Evolutionary conservation across 768 basidiomycete genomes (phyloP), one percentile per base, ranked within the genome.

Genomic region (Trametes elegans): DNA sequence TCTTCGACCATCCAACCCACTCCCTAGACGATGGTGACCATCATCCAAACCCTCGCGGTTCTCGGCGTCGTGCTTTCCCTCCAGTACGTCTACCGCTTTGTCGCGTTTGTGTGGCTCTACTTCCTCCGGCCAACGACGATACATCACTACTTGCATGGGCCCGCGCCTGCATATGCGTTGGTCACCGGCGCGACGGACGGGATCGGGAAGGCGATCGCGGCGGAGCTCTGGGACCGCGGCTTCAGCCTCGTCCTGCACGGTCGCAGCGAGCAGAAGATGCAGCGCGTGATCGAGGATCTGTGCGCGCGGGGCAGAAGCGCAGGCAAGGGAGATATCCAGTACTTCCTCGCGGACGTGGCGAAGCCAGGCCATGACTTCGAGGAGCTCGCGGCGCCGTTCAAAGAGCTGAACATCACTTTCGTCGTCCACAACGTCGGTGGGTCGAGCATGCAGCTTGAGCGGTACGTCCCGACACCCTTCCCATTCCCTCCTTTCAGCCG

Each of bases 171-270:
- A 1, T 69, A 64, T 42, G 68, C 66, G 0, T 53, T 69, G 38
- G 52, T 69, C 42, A 69, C 68, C 0, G 66, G 66, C 2, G 66
- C 68, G 0, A 55, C 66, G 9, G 68, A 69, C 46, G 68, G 68
- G 16, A 69, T 69, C 5, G 68, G 68, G 24, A 67, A 66, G 47
- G 60, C 58, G 1, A 35, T 61, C 5, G 64, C 66, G 7, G 49
- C 49, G 7, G 63, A 69, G 57, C 60, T 69, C n/a, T 64, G 65
- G 51, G 46, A 36, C 21, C 42, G 49, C 18, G 68, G 68, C 23
- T 69, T 69, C 64, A 69, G 61, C 46, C 49, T 69, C 38, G 62
- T 69, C 53, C 43, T 69, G 11, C 68, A 69, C 39, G 68, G 64
- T 13, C 58, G 68, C 7, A 65, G 61, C 46, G 62, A 62, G 48